Percentiles rank a stretch among this genome's conserved stretches.
Conservation (phyloP, 768 basidiomycete species). For the Russula abietina region DNA sequence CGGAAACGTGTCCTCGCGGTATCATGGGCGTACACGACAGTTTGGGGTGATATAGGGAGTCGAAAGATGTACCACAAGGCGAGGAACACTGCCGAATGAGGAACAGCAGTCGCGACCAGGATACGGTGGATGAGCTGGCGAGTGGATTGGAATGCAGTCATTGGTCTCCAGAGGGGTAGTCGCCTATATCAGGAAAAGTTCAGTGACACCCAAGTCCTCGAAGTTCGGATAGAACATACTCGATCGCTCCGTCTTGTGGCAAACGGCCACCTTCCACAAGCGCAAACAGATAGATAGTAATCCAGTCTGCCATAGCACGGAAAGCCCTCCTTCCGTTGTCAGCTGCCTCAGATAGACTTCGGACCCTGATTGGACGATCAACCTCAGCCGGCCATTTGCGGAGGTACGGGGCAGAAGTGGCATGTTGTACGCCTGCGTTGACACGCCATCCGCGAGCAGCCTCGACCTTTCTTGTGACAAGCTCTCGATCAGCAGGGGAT, state of each 20-base stretch:
- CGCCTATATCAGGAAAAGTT: constrained; percentile 6
- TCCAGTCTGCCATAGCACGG: constrained; percentile 19
- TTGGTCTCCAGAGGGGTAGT: constrained; percentile 19
- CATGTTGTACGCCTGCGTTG: constrained; percentile 1
- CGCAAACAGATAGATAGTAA: constrained; percentile 22
- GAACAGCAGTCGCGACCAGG: constrained; percentile 18
- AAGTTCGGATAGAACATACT: constrained; percentile 14
- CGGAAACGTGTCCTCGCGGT: constrained; percentile 29
- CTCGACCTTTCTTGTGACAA: constrained; percentile 11
- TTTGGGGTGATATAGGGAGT: constrained; percentile 26
- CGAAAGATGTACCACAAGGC: constrained; percentile 32
- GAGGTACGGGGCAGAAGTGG: constrained; percentile 5
- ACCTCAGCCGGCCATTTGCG: constrained; percentile 11
- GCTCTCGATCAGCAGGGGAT: constrained; percentile 4
- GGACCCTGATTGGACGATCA: constrained; percentile 20
- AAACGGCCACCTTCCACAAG: constrained; percentile 21
- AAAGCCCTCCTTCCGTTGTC: constrained; percentile 20
- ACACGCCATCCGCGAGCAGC: constrained; percentile 9
- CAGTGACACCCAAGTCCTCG: constrained; percentile 1
- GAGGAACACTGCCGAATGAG: constrained; percentile 21
- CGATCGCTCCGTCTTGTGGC: constrained; percentile 21
- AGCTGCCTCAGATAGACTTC: constrained; percentile 19
- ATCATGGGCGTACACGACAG: constrained; percentile 17
- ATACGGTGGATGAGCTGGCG: constrained; percentile 22
- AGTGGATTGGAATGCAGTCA: constrained; percentile 22